Evolutionary conservation across 1,139 yeast genomes (phyloP).

Genomic region (Hansenula sp.): DNA sequence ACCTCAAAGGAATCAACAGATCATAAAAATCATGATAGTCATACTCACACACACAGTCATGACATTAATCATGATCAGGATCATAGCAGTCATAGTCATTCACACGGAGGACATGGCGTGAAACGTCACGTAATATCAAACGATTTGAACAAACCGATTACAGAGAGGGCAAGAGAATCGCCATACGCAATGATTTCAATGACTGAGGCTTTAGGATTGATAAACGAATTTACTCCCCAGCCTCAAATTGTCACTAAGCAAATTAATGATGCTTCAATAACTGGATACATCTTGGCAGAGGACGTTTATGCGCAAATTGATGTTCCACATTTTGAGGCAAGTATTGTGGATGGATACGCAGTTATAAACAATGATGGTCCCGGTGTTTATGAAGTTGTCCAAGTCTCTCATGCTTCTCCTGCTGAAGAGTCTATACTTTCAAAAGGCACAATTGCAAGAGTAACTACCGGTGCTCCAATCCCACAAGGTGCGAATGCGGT

Average conservation of each 20-base stretch:
- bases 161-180: constrained; percentile 38
- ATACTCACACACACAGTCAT: too few species aligned
- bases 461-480: constrained; percentile 52
- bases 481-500: constrained; percentile 48
- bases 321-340: constrained; percentile 45
- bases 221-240: constrained; percentile 24
- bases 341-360: constrained; percentile 53
- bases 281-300: constrained; percentile 36
- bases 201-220: constrained; percentile 31
- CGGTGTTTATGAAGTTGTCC: constrained; percentile 35
- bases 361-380: constrained; percentile 39
- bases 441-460: constrained; percentile 35
- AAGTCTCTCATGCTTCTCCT: constrained; percentile 39
- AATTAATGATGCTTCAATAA: constrained; percentile 24
- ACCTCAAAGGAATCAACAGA: background rate
- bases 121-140: constrained; percentile 26
- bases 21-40: too few species aligned
- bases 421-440: constrained; percentile 14
- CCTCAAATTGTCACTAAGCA: constrained; percentile 21
- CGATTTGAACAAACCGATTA: constrained; percentile 31
- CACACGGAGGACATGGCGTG: constrained; percentile 14
- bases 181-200: constrained; percentile 44
- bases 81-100: constrained; percentile 13
- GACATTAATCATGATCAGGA: constrained; percentile 10
- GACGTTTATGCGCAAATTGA: constrained; percentile 33